A percentile compares a stretch with the other conserved stretches of the same genome.
Conservation (phyloP, 2,329 filamentous ascomycete genomes). For the Pestalotiopsis sp. region DNA sequence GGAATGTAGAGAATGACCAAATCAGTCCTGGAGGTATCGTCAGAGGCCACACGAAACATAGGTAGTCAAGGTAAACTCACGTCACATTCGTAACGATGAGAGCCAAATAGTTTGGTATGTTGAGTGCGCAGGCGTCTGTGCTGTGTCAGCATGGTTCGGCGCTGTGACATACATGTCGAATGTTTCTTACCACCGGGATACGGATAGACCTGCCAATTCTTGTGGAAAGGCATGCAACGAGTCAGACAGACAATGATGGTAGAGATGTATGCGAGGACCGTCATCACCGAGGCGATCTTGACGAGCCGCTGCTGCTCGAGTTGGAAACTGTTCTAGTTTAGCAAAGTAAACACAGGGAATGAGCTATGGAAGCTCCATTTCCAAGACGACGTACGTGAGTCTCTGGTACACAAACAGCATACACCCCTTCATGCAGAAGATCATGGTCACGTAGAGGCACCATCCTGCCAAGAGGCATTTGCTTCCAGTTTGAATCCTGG, state of each 20-base stretch:
- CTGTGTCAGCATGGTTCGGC: neutral
- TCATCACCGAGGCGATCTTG: neutral
- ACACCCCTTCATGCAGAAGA: conserved; percentile 3
- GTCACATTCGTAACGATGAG: neutral
- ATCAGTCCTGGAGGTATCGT: neutral
- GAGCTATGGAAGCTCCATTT: too few species aligned
- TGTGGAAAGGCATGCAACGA: neutral
- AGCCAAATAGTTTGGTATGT: neutral
- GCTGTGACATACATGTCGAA: neutral
- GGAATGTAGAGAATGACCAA: neutral
- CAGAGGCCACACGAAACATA: neutral
- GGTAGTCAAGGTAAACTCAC: neutral
- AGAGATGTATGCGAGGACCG: neutral
- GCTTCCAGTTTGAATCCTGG: neutral
- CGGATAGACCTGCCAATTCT: conserved; percentile 1
- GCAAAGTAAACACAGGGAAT: neutral
- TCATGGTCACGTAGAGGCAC: conserved; percentile 8
- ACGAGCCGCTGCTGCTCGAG: neutral
- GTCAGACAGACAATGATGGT: neutral
- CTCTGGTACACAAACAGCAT: conserved; percentile 4
- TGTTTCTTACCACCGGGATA: neutral
- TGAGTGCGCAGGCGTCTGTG: neutral
- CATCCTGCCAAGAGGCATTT: conserved; percentile 7
- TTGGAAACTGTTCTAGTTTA: neutral
- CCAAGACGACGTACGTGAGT: conserved; percentile 1